These are phyloP conservation scores for Anthracocystis panici-leucophaei DNA, from an alignment of 1,284 basidiomycete genomes.

Conservation along the genomic window DNA sequence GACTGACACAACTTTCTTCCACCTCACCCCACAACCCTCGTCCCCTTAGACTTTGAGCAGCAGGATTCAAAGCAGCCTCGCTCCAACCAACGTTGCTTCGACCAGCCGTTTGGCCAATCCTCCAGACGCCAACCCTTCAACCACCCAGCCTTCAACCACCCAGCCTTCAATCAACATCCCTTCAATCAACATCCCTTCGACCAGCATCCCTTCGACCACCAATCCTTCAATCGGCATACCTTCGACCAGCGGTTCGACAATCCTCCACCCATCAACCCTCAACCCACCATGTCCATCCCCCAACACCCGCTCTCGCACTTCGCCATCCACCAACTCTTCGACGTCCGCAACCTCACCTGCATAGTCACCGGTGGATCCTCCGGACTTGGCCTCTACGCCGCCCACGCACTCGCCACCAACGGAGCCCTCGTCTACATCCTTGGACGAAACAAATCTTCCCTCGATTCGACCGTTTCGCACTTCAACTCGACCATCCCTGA, in stretches of 20 bases:
- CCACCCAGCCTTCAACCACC: no score
- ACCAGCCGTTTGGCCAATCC: no score
- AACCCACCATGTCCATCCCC: constrained; percentile 7
- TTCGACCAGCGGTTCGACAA: neutral
- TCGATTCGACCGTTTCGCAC: constrained; percentile 22
- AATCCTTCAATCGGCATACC: no score
- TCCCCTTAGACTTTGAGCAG: no score
- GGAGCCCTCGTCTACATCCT: constrained; percentile 54
- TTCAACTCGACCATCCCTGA: constrained; percentile 16
- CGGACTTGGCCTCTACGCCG: constrained; percentile 50
- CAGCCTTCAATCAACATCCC: no score
- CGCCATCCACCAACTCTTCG: constrained; percentile 23
- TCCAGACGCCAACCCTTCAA: no score
- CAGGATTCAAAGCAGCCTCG: no score
- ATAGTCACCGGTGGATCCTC: constrained; percentile 51
- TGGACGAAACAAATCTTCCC: constrained; percentile 30
- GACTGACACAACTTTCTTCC: no score
- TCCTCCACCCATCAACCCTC: neutral
- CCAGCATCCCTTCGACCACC: no score
- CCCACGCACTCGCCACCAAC: constrained; percentile 49
- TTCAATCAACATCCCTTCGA: no score
- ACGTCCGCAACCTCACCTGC: constrained; percentile 26
- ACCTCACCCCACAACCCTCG: no score
- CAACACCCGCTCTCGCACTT: constrained; percentile 24
- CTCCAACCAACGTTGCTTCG: no score